Evolutionary conservation across 352 stramenopile genomes (phyloP).

Genomic region (Stramenopiles sp.): DNA sequence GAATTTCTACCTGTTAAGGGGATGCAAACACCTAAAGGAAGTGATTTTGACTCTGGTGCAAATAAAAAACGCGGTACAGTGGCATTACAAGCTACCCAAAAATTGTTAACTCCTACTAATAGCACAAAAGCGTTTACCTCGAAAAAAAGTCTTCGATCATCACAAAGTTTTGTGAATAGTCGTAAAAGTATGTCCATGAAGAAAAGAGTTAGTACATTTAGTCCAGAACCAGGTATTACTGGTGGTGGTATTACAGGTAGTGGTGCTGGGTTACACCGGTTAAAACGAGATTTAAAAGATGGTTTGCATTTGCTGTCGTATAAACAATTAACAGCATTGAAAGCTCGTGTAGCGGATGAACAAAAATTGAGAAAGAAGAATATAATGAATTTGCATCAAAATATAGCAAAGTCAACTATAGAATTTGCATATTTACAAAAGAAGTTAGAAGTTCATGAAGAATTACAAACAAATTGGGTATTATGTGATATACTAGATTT

Average conservation of each 20-base stretch:
- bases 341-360: neutral
- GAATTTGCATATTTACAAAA: neutral
- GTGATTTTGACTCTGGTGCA: neutral
- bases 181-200: neutral
- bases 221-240: neutral
- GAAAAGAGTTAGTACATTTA: neutral
- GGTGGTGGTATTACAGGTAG: neutral
- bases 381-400: neutral
- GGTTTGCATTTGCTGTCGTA: neutral
- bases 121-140: neutral
- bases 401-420: neutral
- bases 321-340: neutral
- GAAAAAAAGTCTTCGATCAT: neutral
- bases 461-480: neutral
- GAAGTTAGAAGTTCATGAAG: neutral
- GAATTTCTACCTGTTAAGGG: neutral
- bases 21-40: neutral
- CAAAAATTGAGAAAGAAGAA: neutral
- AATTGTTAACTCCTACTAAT: neutral
- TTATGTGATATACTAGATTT: neutral
- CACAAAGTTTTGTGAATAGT: neutral
- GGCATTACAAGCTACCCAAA: neutral
- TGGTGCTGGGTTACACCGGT: too few relatives aligned
- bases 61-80: neutral
- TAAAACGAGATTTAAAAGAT: neutral